Evolutionary conservation across 768 basidiomycete species (phyloP).

Genomic region (Suillus alpinus): DNA sequence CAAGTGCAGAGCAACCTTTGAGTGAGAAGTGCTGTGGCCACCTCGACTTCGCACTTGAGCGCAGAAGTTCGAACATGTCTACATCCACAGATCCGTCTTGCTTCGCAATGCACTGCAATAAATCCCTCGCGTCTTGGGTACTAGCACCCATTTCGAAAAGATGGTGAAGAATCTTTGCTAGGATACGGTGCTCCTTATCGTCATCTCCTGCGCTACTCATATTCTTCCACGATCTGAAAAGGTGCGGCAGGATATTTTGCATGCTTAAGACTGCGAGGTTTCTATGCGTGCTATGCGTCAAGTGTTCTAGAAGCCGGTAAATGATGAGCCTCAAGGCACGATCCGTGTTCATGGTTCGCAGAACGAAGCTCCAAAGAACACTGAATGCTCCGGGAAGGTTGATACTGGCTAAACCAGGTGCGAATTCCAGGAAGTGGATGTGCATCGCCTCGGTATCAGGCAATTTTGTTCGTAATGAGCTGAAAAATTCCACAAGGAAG

Average conservation of each 20-base stretch:
- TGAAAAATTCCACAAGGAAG: conserved; percentile 53
- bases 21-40: conserved; percentile 82
- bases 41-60: conserved; percentile 65
- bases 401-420: conserved; percentile 45
- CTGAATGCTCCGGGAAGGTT: conserved; percentile 58
- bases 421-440: conserved; percentile 38
- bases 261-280: conserved; percentile 69
- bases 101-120: conserved; percentile 58
- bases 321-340: conserved; percentile 47
- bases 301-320: conserved; percentile 60
- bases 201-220: conserved; percentile 24
- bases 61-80: conserved; percentile 69
- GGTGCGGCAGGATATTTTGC: conserved; percentile 49
- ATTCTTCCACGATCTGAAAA: conserved; percentile 36
- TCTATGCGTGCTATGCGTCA: conserved; percentile 59
- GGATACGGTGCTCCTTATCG: conserved; percentile 47
- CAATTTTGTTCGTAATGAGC: conserved; percentile 32
- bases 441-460: conserved; percentile 43
- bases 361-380: conserved; percentile 54
- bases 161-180: conserved; percentile 63
- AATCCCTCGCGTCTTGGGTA: conserved; percentile 56
- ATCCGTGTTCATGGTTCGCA: conserved; percentile 34
- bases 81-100: conserved; percentile 51
- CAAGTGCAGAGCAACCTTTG: conserved; percentile 52
- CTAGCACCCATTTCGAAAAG: conserved; percentile 74